Evolutionary conservation across 352 stramenopile genomes (phyloP).

Genomic region (Pythium grandisporangium): DNA sequence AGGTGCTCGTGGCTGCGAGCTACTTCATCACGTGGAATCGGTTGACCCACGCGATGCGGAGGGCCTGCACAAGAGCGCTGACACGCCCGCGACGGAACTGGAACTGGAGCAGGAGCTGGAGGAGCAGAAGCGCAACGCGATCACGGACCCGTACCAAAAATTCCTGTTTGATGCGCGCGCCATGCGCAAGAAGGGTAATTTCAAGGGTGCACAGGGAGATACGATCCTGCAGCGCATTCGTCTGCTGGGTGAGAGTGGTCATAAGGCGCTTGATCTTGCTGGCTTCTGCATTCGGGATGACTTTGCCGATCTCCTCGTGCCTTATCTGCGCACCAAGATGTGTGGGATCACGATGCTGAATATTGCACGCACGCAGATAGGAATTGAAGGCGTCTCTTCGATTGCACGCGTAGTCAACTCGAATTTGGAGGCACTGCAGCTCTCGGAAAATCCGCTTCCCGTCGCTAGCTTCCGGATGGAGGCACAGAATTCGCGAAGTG

Average conservation of each 20-base stretch:
- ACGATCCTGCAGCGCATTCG: conserved; percentile 42
- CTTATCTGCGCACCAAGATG: conserved; percentile 39
- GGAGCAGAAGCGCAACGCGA: conserved; percentile 44
- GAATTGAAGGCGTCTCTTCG: conserved; percentile 24
- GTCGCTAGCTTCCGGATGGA: conserved; percentile 21
- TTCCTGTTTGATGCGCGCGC: conserved; percentile 60
- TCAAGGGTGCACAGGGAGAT: conserved; percentile 49
- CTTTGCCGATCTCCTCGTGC: conserved; percentile 41
- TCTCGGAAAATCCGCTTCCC: conserved; percentile 27
- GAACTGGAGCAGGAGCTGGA: conserved; percentile 48
- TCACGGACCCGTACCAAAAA: conserved; percentile 50
- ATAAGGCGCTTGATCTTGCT: conserved; percentile 36
- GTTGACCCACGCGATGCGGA: conserved; percentile 57
- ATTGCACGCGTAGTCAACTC: conserved; percentile 31
- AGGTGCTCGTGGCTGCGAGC: conserved; percentile 28
- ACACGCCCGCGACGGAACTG: conserved; percentile 3
- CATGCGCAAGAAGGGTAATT: conserved; percentile 53
- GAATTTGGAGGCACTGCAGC: conserved; percentile 33
- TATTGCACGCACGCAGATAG: conserved; percentile 38
- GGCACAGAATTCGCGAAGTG: conserved; percentile 14
- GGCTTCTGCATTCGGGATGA: conserved; percentile 47
- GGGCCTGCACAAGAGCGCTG: conserved; percentile 23
- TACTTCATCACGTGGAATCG: conserved; percentile 30
- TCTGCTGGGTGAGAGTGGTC: conserved; percentile 20
- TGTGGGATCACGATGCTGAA: conserved; percentile 39